Conservation (phyloP, 2,329 filamentous ascomycete genomes). For the Xylaria sp. region DNA sequence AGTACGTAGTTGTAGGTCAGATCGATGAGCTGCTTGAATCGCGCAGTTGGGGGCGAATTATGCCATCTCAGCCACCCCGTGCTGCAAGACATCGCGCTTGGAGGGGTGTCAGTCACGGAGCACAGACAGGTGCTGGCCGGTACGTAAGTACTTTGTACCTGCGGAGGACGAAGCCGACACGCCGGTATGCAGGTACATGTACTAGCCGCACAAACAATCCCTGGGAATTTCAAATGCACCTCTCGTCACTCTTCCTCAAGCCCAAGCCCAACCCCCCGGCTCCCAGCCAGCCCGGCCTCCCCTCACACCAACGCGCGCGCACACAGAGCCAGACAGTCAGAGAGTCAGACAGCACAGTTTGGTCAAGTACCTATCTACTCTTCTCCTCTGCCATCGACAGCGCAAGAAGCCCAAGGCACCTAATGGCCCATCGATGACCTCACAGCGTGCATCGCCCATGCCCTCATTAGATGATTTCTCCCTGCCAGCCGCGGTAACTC, state of each 20-base stretch:
- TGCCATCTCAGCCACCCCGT: slow-evolving; percentile 25
- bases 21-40: too few relatives aligned
- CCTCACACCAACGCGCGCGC: neutral
- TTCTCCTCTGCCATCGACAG: neutral
- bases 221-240: slow-evolving; percentile 21
- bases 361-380: neutral
- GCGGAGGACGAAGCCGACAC: slow-evolving; percentile 37
- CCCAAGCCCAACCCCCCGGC: slow-evolving; percentile 12
- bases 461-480: neutral
- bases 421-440: neutral
- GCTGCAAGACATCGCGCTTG: slow-evolving; percentile 30
- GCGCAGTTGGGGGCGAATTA: slow-evolving; percentile 5
- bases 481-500: neutral
- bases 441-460: neutral
- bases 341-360: neutral
- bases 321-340: neutral
- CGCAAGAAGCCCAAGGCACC: neutral
- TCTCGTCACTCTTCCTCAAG: slow-evolving; percentile 9
- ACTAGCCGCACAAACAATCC: slow-evolving; percentile 24
- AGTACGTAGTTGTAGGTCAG: too few relatives aligned
- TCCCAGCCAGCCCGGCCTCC: neutral
- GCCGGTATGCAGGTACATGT: slow-evolving; percentile 40
- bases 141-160: slow-evolving; percentile 20
- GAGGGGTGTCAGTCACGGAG: slow-evolving; percentile 18
- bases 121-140: slow-evolving; percentile 12